A percentile compares a stretch with the other conserved stretches of the same genome.
phyloP scores from a whole-genome alignment of 331 rosid species.

The Erythrophleum ivorense region DNA sequence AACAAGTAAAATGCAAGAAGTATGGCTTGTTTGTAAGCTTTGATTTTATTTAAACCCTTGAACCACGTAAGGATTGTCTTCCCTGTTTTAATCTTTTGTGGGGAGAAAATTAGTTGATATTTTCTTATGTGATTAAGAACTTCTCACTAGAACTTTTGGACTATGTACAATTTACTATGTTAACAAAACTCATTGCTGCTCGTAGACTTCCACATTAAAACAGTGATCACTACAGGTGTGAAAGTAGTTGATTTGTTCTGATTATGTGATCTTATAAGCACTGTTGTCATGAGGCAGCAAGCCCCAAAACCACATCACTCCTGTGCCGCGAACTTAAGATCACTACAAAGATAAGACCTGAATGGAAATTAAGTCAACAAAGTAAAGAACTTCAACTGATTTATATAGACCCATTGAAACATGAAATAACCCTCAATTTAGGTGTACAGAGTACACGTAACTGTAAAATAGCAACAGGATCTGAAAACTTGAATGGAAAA shows the following conservation, averaged over 20 bases:
- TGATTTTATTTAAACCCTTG: constrained; percentile 10
- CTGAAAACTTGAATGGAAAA: constrained; percentile 16
- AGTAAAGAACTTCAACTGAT: constrained; percentile 22
- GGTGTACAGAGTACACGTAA: background rate
- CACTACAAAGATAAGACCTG: constrained; percentile 5
- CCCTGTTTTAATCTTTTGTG: background rate
- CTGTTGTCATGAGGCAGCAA: background rate
- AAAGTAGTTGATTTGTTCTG: background rate
- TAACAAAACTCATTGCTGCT: background rate
- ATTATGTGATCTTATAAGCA: background rate
- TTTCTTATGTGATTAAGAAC: background rate
- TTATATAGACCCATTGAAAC: constrained; percentile 12
- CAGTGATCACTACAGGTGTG: background rate
- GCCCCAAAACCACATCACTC: constrained; percentile 9
- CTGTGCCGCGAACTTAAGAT: background rate
- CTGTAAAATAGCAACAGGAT: constrained; percentile 1
- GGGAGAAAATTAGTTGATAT: background rate
- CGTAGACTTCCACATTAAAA: background rate
- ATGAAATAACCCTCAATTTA: constrained; percentile 5
- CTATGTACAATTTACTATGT: background rate
- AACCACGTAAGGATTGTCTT: background rate
- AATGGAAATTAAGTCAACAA: constrained; percentile 7
- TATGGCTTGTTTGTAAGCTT: background rate
- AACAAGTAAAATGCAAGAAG: background rate
- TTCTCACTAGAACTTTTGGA: constrained; percentile 1